phyloP scores from a whole-genome alignment of 768 basidiomycete species.

The Kwoniella mangroviensis region DNA sequence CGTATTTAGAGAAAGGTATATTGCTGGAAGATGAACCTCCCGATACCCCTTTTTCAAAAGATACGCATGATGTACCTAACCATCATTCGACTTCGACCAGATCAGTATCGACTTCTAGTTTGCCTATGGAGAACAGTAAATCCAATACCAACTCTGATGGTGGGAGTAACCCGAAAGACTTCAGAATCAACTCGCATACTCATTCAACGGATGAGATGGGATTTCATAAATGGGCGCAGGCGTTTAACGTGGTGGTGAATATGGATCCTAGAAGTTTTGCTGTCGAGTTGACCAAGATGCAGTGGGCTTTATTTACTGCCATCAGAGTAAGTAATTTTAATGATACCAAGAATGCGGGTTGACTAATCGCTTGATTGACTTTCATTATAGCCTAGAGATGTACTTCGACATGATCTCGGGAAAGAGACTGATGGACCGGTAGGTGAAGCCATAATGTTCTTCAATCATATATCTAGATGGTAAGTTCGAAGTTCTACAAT shows the following conservation, averaged over 20 bases:
- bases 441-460: slow-evolving; percentile 71
- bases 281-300: slow-evolving; percentile 79
- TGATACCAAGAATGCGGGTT: not conserved
- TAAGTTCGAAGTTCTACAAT: slow-evolving; percentile 56
- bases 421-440: slow-evolving; percentile 71
- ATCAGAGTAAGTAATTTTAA: slow-evolving; percentile 69
- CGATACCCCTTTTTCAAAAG: slow-evolving; percentile 8
- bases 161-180: not conserved
- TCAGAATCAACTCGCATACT: not conserved
- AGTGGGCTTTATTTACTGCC: slow-evolving; percentile 70
- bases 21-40: slow-evolving; percentile 14
- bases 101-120: slow-evolving; percentile 19
- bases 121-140: slow-evolving; percentile 8
- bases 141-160: not conserved
- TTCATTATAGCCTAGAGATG: slow-evolving; percentile 74
- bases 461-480: slow-evolving; percentile 86
- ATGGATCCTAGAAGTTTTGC: slow-evolving; percentile 65
- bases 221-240: slow-evolving; percentile 11
- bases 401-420: slow-evolving; percentile 77
- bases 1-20: slow-evolving; percentile 5
- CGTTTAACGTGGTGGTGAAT: slow-evolving; percentile 8
- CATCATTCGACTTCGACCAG: slow-evolving; percentile 1
- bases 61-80: slow-evolving; percentile 3
- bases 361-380: slow-evolving; percentile 11
- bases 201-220: not conserved